Base-by-base conservation (phyloP, 1,284 basidiomycete species). In the Boletus semigastroideus region DNA sequence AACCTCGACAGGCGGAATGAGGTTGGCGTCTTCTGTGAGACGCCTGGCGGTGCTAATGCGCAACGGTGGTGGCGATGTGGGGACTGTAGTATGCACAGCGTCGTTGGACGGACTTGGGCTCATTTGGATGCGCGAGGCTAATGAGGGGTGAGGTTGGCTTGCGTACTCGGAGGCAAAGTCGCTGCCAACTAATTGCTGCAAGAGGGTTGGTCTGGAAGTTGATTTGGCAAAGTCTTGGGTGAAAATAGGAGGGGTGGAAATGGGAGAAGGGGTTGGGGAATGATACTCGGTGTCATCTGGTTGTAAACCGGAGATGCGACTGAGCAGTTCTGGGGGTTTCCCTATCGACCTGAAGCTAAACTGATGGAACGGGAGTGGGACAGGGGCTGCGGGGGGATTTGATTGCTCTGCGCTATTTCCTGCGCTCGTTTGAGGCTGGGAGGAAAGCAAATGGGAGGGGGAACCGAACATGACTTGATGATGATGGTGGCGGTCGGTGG, bases 331-430 rank as follows among this genome's bases (percentile, higher is more conserved):
- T 1, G 78, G 78, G 54, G 69, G 60, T 56, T 75, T 74, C 39
- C 79, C 78, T 45, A 81, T 82, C 12, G 65, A 72, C 20, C 58
- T 62, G 60, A 82, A 82, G 25, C 65, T 67, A 59, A 81, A 70
- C 46, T 67, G 56, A 19, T 66, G 55, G 52, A 79, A 76, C 19
- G 38, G 50, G n/a, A 37, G 28, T 16, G 45, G 51, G 9, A 66
- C 48, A 55, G 67, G 51, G 53, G 50, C 28, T n/a, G 46, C 14
- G 25, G 34, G 45, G 13, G 52, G 30, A 27, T 45, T 47, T 19
- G 52, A 39, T 13, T 25, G 11, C 19, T 20, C 25, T 14, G 20
- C 22, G 28, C 14, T 28, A 34, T 8, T 19, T 8, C 12, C 48
- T 0, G 48, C n/a, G 4, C 8, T 39, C 17, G 40, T n/a, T 10